Percentiles rank a stretch among this genome's conserved stretches.
These are phyloP conservation scores for Margaritispora aquatica DNA, from an alignment of 495 filamentous ascomycete genomes.

Conservation along the genomic window DNA sequence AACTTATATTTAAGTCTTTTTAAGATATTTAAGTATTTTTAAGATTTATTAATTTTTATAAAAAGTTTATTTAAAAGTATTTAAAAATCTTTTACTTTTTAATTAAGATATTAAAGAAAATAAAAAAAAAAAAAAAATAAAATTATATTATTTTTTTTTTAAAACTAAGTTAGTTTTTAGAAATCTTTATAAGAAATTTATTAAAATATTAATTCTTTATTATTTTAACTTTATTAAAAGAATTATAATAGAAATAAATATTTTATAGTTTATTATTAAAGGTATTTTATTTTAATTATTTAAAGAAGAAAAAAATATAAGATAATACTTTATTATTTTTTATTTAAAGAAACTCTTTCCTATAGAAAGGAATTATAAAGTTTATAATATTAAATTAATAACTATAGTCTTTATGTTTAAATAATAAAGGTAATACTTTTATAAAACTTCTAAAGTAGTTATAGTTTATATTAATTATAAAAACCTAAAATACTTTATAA, in stretches of 20 bases:
- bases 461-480: background rate
- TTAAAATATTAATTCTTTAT: background rate
- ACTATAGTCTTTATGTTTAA: background rate
- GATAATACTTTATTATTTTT: background rate
- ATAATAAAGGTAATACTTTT: background rate
- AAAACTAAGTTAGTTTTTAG: background rate
- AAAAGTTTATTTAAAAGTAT: background rate
- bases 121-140: background rate
- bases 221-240: background rate
- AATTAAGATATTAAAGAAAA: background rate
- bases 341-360: background rate
- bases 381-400: background rate
- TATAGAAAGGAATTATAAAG: background rate
- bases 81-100: background rate
- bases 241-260: background rate
- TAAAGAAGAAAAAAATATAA: background rate
- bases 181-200: conserved; percentile 1
- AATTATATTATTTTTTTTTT: background rate
- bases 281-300: background rate
- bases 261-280: background rate
- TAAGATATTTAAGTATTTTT: no score
- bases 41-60: no score
- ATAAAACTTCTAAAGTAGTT: background rate
- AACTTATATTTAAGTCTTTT: background rate
- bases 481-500: background rate